Evolutionary conservation across 257 asterid genomes (phyloP).

Genomic region (Lithospermum erythrorhizon): DNA sequence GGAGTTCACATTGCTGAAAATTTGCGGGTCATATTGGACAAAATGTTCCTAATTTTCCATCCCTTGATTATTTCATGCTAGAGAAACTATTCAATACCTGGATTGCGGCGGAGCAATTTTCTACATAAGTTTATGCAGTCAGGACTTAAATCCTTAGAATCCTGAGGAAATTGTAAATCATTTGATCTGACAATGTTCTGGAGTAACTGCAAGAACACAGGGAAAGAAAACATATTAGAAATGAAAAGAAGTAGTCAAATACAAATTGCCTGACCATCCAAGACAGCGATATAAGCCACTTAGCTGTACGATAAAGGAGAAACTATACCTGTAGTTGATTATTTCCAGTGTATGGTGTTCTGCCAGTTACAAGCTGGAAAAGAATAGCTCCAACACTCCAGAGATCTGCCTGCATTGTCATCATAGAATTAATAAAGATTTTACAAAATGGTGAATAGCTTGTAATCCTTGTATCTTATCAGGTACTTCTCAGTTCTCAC

Average conservation of each 20-base stretch:
- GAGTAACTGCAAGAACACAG: slow-evolving; percentile 50
- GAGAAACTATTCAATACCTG: slow-evolving; percentile 36
- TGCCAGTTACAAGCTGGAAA: slow-evolving; percentile 79
- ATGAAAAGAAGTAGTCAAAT: neutral
- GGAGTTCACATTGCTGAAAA: neutral
- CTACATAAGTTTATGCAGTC: slow-evolving; percentile 64
- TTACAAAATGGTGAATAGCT: slow-evolving; percentile 9
- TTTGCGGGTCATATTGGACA: neutral
- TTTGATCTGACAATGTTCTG: slow-evolving; percentile 73
- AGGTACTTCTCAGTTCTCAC: slow-evolving; percentile 36
- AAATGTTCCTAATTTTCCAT: neutral
- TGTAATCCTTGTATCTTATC: slow-evolving; percentile 4
- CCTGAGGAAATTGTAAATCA: slow-evolving; percentile 68
- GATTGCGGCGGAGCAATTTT: slow-evolving; percentile 65
- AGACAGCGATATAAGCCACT: slow-evolving; percentile 1
- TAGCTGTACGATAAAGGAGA: slow-evolving; percentile 6
- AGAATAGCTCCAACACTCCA: slow-evolving; percentile 94
- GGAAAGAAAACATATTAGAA: slow-evolving; percentile 9
- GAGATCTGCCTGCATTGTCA: slow-evolving; percentile 78
- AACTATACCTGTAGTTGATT: slow-evolving; percentile 53
- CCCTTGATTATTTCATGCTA: neutral
- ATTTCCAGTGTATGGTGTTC: slow-evolving; percentile 78
- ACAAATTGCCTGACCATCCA: slow-evolving; percentile 5
- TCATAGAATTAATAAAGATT: slow-evolving; percentile 21
- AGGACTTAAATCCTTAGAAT: slow-evolving; percentile 46